Conservation (phyloP, 352 stramenopile genomes). For the Phytophthora parvispora region DNA sequence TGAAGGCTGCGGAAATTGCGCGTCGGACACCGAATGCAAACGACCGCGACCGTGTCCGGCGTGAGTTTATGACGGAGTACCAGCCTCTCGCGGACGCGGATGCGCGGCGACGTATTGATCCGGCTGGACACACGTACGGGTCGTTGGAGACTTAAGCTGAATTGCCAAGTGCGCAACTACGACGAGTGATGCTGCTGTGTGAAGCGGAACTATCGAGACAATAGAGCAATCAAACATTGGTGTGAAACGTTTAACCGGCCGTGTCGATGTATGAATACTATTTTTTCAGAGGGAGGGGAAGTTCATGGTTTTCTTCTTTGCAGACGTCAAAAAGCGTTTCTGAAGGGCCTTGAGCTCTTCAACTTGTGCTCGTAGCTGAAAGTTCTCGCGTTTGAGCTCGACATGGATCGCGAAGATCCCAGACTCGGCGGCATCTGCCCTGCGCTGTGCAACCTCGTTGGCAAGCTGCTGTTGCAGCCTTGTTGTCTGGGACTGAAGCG, state of each 20-base stretch:
- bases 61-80: constrained; percentile 92
- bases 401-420: constrained; percentile 75
- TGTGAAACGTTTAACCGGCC: constrained; percentile 17
- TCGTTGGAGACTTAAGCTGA: constrained; percentile 72
- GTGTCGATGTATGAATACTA: constrained; percentile 1
- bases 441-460: constrained; percentile 36
- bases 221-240: constrained; percentile 31
- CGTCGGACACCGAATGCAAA: constrained; percentile 82
- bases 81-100: constrained; percentile 75
- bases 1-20: constrained; percentile 87
- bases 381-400: constrained; percentile 84
- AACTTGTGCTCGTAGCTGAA: constrained; percentile 66
- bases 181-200: constrained; percentile 9
- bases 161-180: constrained; percentile 11
- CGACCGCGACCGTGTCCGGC: constrained; percentile 83
- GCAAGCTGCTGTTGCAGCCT: constrained; percentile 28
- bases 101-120: constrained; percentile 71
- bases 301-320: constrained; percentile 80
- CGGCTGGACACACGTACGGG: constrained; percentile 81
- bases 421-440: constrained; percentile 16
- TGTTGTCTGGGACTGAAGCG: constrained; percentile 14
- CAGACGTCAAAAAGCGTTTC: constrained; percentile 70
- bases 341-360: constrained; percentile 81
- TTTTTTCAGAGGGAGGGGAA: constrained; percentile 56
- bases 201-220: constrained; percentile 4